phyloP scores from a whole-genome alignment of 306 rosid species.

The Canavalia gladiata region DNA sequence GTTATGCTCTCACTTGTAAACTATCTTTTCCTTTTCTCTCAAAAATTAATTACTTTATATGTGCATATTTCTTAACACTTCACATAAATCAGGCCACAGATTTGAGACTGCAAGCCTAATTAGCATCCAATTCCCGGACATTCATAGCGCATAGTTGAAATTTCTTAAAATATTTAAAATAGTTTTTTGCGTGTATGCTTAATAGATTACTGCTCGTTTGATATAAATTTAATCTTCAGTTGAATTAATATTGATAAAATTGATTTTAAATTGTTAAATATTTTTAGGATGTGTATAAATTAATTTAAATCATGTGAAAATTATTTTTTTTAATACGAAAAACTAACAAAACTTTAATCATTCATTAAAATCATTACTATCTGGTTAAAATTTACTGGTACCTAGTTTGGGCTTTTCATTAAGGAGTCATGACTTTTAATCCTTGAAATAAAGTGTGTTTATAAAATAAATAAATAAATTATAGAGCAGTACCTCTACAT shows the following conservation, averaged over 20 bases:
- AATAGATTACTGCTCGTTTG: too few species aligned
- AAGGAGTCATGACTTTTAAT: background rate
- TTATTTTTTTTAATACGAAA: too few species aligned
- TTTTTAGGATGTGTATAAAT: too few species aligned
- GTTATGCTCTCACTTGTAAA: background rate
- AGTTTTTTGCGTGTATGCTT: background rate
- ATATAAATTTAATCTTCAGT: too few species aligned
- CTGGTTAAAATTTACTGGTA: background rate
- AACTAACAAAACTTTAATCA: background rate
- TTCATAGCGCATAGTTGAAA: background rate
- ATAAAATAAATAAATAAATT: background rate
- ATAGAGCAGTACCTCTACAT: background rate
- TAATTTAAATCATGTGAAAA: too few species aligned
- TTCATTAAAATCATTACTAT: background rate
- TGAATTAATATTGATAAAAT: too few species aligned
- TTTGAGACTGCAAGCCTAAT: background rate
- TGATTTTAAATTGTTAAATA: too few species aligned
- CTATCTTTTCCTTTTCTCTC: constrained; percentile 28
- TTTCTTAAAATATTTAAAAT: background rate
- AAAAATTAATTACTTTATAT: background rate
- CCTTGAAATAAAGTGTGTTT: background rate
- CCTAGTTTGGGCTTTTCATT: background rate
- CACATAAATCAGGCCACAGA: background rate
- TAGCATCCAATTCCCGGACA: background rate
- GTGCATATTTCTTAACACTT: background rate